phyloP scores from a whole-genome alignment of 2,329 filamentous ascomycete species.

The Aspergillus transmontanensis region DNA sequence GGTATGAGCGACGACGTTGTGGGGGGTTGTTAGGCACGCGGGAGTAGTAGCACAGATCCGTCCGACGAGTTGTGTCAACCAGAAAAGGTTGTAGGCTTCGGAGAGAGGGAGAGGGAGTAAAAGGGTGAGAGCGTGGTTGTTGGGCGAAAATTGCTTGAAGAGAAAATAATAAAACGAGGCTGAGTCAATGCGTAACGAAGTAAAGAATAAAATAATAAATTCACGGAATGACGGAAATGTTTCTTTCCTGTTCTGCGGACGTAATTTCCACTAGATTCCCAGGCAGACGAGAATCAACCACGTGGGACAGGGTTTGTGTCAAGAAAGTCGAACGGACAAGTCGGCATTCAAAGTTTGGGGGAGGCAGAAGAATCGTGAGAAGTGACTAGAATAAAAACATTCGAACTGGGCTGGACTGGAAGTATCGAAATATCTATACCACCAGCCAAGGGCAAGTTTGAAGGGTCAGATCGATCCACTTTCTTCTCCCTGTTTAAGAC shows the following conservation, averaged over 20 bases:
- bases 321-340: background rate
- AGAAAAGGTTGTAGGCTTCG: background rate
- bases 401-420: slow-evolving; percentile 7
- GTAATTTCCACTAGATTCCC: slow-evolving; percentile 1
- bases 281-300: slow-evolving; percentile 7
- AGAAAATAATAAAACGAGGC: slow-evolving; percentile 3
- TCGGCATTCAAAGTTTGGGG: background rate
- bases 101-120: background rate
- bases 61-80: background rate
- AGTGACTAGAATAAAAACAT: slow-evolving; percentile 11
- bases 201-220: background rate
- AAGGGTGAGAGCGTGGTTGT: background rate
- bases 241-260: background rate
- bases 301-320: slow-evolving; percentile 4
- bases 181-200: slow-evolving; percentile 5
- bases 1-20: slow-evolving; percentile 2
- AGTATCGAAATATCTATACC: slow-evolving; percentile 15
- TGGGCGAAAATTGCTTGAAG: background rate
- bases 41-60: background rate
- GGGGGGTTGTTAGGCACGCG: background rate
- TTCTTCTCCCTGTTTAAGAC: slow-evolving; percentile 15
- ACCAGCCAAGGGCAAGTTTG: slow-evolving; percentile 19
- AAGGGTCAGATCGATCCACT: slow-evolving; percentile 31
- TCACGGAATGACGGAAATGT: slow-evolving; percentile 4
- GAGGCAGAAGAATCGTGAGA: slow-evolving; percentile 1